Base-by-base conservation (phyloP, 148 eudicot genomes). In the Rhododendron vialii region DNA sequence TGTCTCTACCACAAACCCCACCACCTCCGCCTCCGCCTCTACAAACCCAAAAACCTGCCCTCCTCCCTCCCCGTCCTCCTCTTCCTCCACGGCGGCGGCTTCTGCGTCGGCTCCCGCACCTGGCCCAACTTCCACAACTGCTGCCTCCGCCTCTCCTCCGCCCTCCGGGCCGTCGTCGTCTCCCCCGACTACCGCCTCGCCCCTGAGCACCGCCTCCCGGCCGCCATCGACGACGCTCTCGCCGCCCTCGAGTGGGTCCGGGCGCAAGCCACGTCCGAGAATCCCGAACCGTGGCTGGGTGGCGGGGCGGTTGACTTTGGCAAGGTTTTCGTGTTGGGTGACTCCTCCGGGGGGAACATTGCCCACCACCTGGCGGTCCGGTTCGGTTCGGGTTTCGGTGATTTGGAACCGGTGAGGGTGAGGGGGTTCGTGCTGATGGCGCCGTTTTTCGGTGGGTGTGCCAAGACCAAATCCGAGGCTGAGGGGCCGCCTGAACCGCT, bases 31-130 rank as follows among this genome's bases (percentile, higher is more conserved):
- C 89, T 95, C 81, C 93, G 98, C 57, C 88, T 95, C 47, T 95
- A 93, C 83, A 93, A 86, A 59, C 97, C 98, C 20, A 83, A 15
- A 0, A 7, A 35, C 0, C 75, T 35, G 3, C 17, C 38, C 1
- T 20, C 79, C 41, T 3, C 63, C 33, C 86, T 94, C 41, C 91
- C 94, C 5, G 38, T 95, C 33, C 81, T 95, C 36, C 92, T 86
- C 84, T 95, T 87, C 80, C 30, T 95, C 33, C 98, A 93, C 86
- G 98, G 98, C 30, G 97, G 98, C 9, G 98, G 98, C 4, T 94
- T 95, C 71, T 94, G 97, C 81, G 36, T 95, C 36, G 97, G 97
- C 9, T 94, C 96, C 45, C 88, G 93, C 18, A 88, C 95, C 14
- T 95, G 94, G 95, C 95, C 96, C 41, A 89, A 91, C 78, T 84